Evolutionary conservation across 495 filamentous ascomycete genomes (phyloP), one percentile per base, ranked within the genome.

Genomic region (Penicillium verhagenii): DNA sequence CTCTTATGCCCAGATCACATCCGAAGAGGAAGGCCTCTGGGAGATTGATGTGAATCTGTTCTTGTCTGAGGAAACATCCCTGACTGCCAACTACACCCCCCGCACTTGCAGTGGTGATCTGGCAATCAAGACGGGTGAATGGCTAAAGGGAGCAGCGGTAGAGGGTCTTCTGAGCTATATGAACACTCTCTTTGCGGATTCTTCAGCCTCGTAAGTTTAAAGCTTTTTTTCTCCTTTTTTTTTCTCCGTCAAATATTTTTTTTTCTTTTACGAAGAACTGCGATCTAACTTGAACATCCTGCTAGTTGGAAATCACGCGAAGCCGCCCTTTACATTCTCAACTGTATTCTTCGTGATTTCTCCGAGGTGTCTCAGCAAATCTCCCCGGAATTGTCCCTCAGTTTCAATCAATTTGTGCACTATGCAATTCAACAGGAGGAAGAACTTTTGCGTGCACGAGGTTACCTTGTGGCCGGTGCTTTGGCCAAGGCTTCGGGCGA

Each of bases 11-110:
- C 91, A 95, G 57, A 95, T 98, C 57, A 90, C 90, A 4, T 85
- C 82, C 11, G 94, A 98, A 66, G 95, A 97, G 64, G 90, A 95
- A 69, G 90, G 88, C 7, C 74, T 98, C 24, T 98, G 94, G 94
- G 91, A 97, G 52, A 86, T 97, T 53, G 94, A 98, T 70, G 85
- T 96, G 50, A 97, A 95, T 44, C 80, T 97, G 1, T 98, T 95
- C 71, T 79, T 98, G 24, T 91, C 91, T 0, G 94, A 98, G 64
- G 94, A 98, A 70, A 93, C 90, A 2, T 90, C 91, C 11, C 86
- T 97, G 45, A 96, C 91, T n/a, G 88, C 92, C 21, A 97, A 97
- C 65, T 98, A 96, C 68, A 96, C 93, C 2, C 89, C 94, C 24
- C 82, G 94, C 46, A 95, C 89, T 11, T 93, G 93, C 45, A 92